A percentile compares a stretch with the other conserved stretches of the same genome.
phyloP scores from a whole-genome alignment of 73 alveolate species.

The Halteria grandinella region DNA sequence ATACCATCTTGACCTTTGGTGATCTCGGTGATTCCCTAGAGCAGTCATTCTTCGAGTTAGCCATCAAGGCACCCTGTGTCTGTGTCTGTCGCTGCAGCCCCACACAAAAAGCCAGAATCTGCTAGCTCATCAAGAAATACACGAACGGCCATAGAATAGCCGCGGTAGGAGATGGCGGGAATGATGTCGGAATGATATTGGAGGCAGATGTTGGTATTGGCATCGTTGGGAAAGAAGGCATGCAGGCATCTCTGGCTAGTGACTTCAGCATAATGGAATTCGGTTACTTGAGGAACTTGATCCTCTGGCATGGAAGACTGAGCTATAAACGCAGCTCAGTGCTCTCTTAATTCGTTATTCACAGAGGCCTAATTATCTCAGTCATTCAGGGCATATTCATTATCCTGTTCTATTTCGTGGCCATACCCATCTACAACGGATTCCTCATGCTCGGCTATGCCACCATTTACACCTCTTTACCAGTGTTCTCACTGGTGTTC shows the following conservation, averaged over 20 bases:
- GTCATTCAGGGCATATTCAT: conserved; percentile 89
- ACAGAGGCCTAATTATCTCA: conserved; percentile 94
- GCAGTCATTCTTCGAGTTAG: conserved; percentile 70
- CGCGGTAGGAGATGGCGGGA: conserved; percentile 99
- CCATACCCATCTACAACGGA: conserved; percentile 92
- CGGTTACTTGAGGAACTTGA: conserved; percentile 77
- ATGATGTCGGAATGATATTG: conserved; percentile 98
- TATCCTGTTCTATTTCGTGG: conserved; percentile 85
- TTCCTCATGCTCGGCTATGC: conserved; percentile 96
- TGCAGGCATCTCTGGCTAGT: conserved; percentile 97
- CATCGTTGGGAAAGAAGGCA: conserved; percentile 96
- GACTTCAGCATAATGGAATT: conserved; percentile 96
- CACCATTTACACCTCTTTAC: conserved; percentile 92
- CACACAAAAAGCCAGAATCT: conserved; percentile 94
- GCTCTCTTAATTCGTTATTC: conserved; percentile 90
- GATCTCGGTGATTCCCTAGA: conserved; percentile 51
- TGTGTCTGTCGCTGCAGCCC: conserved; percentile 98
- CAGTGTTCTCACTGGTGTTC: conserved; percentile 91
- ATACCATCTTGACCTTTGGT: conserved; percentile 47
- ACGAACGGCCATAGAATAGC: conserved; percentile 84
- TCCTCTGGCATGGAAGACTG: conserved; percentile 97
- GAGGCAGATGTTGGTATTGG: conserved; percentile 98
- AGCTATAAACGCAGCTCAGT: conserved; percentile 91
- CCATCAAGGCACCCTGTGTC: conserved; percentile 85
- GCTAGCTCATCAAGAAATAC: conserved; percentile 80